phyloP scores from a whole-genome alignment of 139 green algal species.

The Coelastrella sp. region DNA sequence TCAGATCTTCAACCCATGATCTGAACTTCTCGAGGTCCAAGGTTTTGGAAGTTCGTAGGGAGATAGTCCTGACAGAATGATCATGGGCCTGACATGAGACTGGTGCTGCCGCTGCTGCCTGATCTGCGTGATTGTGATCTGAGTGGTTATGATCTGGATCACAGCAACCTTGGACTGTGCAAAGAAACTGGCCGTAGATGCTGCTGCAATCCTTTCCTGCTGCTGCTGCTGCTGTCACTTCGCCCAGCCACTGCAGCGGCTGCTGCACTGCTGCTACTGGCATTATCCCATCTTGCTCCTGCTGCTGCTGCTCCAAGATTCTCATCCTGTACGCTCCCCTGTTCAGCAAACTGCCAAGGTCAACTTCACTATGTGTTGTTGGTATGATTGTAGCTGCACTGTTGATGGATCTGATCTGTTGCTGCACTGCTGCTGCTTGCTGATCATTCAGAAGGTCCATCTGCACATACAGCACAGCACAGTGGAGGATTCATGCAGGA shows the following conservation, averaged over 20 bases:
- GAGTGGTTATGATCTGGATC: constrained; percentile 4
- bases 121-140: neutral
- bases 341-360: constrained; percentile 78
- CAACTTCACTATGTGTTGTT: constrained; percentile 73
- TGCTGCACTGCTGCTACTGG: constrained; percentile 23
- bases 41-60: constrained; percentile 40
- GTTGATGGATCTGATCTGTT: constrained; percentile 79
- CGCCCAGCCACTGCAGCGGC: constrained; percentile 25
- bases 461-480: constrained; percentile 50
- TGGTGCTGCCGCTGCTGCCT: neutral
- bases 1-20: constrained; percentile 72
- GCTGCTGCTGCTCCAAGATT: neutral
- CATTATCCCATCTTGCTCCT: neutral
- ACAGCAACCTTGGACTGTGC: neutral
- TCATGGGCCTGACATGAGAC: constrained; percentile 25
- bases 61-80: constrained; percentile 51
- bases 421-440: constrained; percentile 60
- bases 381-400: constrained; percentile 69
- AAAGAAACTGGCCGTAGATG: neutral
- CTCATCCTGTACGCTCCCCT: constrained; percentile 50
- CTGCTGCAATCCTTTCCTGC: neutral
- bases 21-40: constrained; percentile 56
- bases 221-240: neutral
- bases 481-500: neutral
- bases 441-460: constrained; percentile 76